Percentiles rank a stretch among this genome's conserved stretches.
Conservation (phyloP, 257 asterid genomes). For the Cordia subcordata region DNA sequence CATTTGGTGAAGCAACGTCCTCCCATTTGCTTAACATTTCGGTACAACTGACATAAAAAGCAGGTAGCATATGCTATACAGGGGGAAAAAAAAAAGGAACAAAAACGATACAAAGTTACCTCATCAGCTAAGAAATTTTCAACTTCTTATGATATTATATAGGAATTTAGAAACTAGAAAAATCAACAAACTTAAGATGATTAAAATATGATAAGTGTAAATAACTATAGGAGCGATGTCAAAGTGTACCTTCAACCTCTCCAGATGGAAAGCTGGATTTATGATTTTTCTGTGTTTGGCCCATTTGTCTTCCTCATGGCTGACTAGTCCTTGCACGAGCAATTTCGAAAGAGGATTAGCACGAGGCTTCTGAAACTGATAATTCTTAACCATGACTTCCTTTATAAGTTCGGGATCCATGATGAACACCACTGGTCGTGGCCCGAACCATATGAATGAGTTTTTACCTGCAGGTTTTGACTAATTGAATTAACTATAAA, state of each 20-base stretch:
- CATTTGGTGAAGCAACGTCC: slow-evolving; percentile 18
- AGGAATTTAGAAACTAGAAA: too few species aligned
- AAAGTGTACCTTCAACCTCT: slow-evolving; percentile 40
- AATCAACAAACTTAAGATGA: too few species aligned
- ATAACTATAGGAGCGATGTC: background rate
- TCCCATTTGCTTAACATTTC: slow-evolving; percentile 48
- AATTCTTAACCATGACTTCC: slow-evolving; percentile 33
- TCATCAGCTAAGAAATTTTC: background rate
- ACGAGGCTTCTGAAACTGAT: slow-evolving; percentile 25
- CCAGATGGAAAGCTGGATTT: slow-evolving; percentile 57
- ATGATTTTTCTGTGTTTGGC: slow-evolving; percentile 54
- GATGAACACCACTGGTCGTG: slow-evolving; percentile 34
- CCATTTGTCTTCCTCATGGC: slow-evolving; percentile 45
- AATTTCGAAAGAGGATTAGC: slow-evolving; percentile 36
- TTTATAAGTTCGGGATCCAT: slow-evolving; percentile 40
- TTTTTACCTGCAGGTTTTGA: slow-evolving; percentile 36
- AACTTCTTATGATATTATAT: background rate
- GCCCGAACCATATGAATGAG: slow-evolving; percentile 48
- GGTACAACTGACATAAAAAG: slow-evolving; percentile 34
- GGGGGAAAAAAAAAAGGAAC: background rate
- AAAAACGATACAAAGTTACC: too few species aligned
- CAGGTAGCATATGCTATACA: slow-evolving; percentile 50
- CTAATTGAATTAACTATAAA: too few species aligned
- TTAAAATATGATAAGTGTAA: background rate
- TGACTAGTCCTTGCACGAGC: slow-evolving; percentile 30